A percentile compares a stretch with the other conserved stretches of the same genome.
Conservation (phyloP, 129 eudicot species). For the Glebionis coronaria region DNA sequence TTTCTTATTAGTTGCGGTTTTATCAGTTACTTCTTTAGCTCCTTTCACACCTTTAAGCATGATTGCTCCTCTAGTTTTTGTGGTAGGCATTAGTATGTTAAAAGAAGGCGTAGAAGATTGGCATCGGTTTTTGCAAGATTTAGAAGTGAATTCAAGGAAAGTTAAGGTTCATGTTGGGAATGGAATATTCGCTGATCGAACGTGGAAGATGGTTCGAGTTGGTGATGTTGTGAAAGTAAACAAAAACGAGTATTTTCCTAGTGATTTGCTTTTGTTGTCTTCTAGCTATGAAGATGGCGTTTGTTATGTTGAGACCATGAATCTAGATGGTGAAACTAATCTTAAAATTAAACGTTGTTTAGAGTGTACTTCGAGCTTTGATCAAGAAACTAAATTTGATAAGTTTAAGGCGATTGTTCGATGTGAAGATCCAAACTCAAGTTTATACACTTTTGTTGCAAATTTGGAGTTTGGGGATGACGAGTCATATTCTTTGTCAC, state of each 20-base stretch:
- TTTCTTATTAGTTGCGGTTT: conserved; percentile 46
- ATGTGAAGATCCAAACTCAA: conserved; percentile 58
- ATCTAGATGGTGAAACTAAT: conserved; percentile 57
- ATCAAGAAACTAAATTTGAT: conserved; percentile 27
- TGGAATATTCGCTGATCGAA: conserved; percentile 35
- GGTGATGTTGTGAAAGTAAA: conserved; percentile 49
- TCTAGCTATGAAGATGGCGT: conserved; percentile 58
- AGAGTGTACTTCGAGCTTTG: conserved; percentile 39
- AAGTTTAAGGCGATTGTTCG: conserved; percentile 37
- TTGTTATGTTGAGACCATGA: conserved; percentile 59
- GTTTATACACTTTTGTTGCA: conserved; percentile 50
- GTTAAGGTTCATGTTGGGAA: conserved; percentile 45
- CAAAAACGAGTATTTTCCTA: conserved; percentile 48
- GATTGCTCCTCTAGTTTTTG: conserved; percentile 52
- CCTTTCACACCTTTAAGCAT: conserved; percentile 44
- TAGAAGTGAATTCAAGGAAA: conserved; percentile 48
- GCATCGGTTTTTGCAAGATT: conserved; percentile 51
- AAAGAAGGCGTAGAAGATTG: conserved; percentile 55
- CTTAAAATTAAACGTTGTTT: conserved; percentile 53
- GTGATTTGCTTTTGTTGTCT: conserved; percentile 45
- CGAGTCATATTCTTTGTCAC: conserved; percentile 29
- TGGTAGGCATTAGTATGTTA: conserved; percentile 46
- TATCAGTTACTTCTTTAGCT: conserved; percentile 47
- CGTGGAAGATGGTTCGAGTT: conserved; percentile 44
- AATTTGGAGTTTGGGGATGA: conserved; percentile 44